Percentiles rank a stretch among this genome's conserved stretches.
These are phyloP conservation scores for Solanum chaucha DNA, from an alignment of 257 asterid genomes.

Conservation along the genomic window DNA sequence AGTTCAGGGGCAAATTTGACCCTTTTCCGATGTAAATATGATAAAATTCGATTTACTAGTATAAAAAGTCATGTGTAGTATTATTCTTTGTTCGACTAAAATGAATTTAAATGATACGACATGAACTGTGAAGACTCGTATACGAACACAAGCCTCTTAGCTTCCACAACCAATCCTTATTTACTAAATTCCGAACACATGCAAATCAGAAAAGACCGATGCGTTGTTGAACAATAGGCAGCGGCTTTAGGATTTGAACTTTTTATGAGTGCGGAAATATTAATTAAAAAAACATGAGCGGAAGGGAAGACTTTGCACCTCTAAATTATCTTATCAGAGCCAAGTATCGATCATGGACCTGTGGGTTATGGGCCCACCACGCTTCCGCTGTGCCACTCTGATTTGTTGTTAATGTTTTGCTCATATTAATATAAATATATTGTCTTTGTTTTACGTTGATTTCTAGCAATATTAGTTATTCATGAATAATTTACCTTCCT, in stretches of 20 bases:
- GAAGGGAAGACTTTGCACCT: too few relatives aligned
- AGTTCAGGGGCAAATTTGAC: too few relatives aligned
- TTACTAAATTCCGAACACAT: too few relatives aligned
- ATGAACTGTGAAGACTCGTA: too few relatives aligned
- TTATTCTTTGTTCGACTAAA: not conserved
- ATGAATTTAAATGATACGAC: not conserved
- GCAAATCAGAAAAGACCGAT: too few relatives aligned
- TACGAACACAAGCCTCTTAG: not conserved
- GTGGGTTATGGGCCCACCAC: slow-evolving; percentile 99
- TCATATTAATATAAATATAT: too few relatives aligned
- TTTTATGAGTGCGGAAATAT: too few relatives aligned
- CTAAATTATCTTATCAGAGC: slow-evolving; percentile 53
- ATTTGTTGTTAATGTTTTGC: not conserved
- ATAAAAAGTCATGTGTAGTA: not conserved
- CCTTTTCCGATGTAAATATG: not conserved
- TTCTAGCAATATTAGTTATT: not conserved
- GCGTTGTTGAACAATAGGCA: too few relatives aligned
- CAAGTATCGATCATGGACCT: slow-evolving; percentile 99
- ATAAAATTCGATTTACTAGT: not conserved
- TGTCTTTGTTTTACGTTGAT: too few relatives aligned
- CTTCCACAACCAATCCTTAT: too few relatives aligned
- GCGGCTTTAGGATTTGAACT: not conserved
- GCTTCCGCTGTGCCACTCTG: slow-evolving; percentile 65
- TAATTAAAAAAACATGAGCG: not conserved
- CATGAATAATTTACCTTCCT: not conserved